Evolutionary conservation across 140 eudicot species (phyloP).

Genomic region (Anethum foeniculum): DNA sequence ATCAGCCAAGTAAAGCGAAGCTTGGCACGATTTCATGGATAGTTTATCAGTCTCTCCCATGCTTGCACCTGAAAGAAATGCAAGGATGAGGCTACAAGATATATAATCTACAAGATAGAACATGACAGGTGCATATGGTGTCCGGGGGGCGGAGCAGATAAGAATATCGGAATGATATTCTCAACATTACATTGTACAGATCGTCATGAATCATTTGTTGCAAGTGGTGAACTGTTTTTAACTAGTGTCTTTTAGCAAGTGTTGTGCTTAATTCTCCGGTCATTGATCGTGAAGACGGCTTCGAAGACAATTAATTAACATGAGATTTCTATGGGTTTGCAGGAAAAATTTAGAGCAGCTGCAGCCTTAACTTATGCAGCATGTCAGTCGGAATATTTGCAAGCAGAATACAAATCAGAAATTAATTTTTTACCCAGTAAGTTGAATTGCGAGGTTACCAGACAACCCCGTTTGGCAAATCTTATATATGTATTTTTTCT

Average conservation of each 20-base stretch:
- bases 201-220: background rate
- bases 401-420: background rate
- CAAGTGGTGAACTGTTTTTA: background rate
- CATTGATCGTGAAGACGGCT: background rate
- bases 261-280: background rate
- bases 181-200: slow-evolving; percentile 6
- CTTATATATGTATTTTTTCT: too few species aligned
- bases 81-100: background rate
- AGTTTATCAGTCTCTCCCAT: slow-evolving; percentile 70
- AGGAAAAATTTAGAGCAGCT: background rate
- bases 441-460: too few species aligned
- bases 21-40: slow-evolving; percentile 53
- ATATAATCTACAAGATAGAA: background rate
- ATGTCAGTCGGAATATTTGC: background rate
- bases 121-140: background rate
- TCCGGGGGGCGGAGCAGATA: background rate
- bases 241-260: background rate
- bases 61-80: slow-evolving; percentile 5
- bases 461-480: too few species aligned
- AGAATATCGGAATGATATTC: background rate
- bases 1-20: slow-evolving; percentile 42
- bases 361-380: background rate
- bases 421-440: too few species aligned
- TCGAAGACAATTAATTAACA: background rate
- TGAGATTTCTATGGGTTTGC: background rate